These are phyloP conservation scores for Hypoxylon intermedium DNA, from an alignment of 495 filamentous ascomycete genomes.

Conservation along the genomic window DNA sequence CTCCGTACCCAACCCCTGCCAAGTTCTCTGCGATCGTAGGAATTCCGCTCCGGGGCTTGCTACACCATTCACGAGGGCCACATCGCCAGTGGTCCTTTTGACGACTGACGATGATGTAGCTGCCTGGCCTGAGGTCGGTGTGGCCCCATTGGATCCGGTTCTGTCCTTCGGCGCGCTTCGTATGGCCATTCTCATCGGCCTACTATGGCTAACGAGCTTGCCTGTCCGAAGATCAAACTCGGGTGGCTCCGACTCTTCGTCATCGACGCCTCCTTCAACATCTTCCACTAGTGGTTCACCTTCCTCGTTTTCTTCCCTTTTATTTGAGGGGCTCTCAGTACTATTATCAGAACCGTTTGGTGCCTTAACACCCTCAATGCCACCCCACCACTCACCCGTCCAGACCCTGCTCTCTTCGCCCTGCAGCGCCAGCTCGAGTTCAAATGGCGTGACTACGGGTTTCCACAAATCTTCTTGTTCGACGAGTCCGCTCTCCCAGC, in stretches of 20 bases:
- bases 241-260: slow-evolving; percentile 69
- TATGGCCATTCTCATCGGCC: slow-evolving; percentile 69
- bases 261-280: slow-evolving; percentile 44
- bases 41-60: slow-evolving; percentile 92
- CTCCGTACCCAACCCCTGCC: slow-evolving; percentile 92
- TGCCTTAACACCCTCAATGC: slow-evolving; percentile 65
- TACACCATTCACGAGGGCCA: slow-evolving; percentile 78
- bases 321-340: slow-evolving; percentile 24
- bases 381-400: slow-evolving; percentile 78
- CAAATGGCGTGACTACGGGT: slow-evolving; percentile 90
- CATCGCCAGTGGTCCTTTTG: slow-evolving; percentile 51
- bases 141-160: slow-evolving; percentile 24
- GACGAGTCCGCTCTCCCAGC: slow-evolving; percentile 94
- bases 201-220: slow-evolving; percentile 78
- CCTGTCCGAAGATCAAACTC: slow-evolving; percentile 93
- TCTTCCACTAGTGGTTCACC: slow-evolving; percentile 32
- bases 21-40: slow-evolving; percentile 80
- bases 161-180: slow-evolving; percentile 39
- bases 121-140: slow-evolving; percentile 32
- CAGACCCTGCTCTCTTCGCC: slow-evolving; percentile 74
- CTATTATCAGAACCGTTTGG: not conserved
- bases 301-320: slow-evolving; percentile 21
- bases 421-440: slow-evolving; percentile 76
- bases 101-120: slow-evolving; percentile 41
- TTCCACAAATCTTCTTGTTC: slow-evolving; percentile 80